Conservation (phyloP, 2,329 filamentous ascomycete species). For the Cordyceps sp. region DNA sequence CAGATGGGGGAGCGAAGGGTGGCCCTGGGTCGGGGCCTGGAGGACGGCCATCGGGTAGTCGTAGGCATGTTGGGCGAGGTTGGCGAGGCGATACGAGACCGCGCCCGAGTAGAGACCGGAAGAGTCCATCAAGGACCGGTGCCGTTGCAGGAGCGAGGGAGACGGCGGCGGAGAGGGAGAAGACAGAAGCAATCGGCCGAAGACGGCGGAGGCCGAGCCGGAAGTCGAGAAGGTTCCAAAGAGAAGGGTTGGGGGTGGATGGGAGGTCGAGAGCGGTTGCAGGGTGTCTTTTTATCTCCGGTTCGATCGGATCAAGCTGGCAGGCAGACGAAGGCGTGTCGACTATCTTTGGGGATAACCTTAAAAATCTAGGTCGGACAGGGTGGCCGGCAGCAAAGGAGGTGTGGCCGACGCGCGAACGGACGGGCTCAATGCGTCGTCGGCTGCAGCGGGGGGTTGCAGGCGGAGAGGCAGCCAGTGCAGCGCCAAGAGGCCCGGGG, state of each 20-base stretch:
- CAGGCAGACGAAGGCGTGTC: too few relatives aligned
- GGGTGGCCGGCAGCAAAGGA: not conserved
- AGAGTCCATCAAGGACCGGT: slow-evolving; percentile 14
- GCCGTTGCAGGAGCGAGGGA: not conserved
- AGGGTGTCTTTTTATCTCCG: too few relatives aligned
- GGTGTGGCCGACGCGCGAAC: slow-evolving; percentile 1
- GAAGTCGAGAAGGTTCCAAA: too few relatives aligned
- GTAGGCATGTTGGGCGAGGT: slow-evolving; percentile 19
- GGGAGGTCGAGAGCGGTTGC: too few relatives aligned
- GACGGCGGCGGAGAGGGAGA: not conserved
- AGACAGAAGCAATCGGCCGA: too few relatives aligned
- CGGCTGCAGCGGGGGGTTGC: slow-evolving; percentile 1
- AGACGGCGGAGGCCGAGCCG: too few relatives aligned
- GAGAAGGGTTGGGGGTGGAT: too few relatives aligned
- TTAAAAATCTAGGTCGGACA: not conserved
- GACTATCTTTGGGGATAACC: not conserved
- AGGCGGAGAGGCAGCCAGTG: not conserved
- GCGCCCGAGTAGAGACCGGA: slow-evolving; percentile 22
- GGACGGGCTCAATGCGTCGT: slow-evolving; percentile 3
- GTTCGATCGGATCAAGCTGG: too few relatives aligned
- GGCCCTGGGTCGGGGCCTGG: slow-evolving; percentile 28
- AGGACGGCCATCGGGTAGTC: slow-evolving; percentile 25
- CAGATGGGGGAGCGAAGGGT: slow-evolving; percentile 53
- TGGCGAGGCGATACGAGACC: slow-evolving; percentile 26
- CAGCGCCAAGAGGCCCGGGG: too few relatives aligned